Conservation (phyloP, 768 basidiomycete species). For the Scleroderma citrinum region DNA sequence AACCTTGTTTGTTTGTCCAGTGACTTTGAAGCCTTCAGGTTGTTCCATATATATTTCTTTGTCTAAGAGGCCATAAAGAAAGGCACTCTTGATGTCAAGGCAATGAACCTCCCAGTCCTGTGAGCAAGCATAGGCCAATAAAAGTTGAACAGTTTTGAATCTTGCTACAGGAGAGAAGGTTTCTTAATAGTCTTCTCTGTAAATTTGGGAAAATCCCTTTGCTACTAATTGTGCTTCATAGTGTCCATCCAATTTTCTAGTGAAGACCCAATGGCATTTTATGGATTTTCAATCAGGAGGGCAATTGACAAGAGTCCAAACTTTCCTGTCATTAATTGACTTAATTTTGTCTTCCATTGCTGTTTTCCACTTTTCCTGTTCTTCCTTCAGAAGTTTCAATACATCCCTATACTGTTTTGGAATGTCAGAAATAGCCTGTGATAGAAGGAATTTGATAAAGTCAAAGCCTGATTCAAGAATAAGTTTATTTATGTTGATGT, state of each 20-base stretch:
- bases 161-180: conserved; percentile 11
- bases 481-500: too few relatives aligned
- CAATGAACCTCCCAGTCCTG: too few relatives aligned
- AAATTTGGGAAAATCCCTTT: conserved; percentile 30
- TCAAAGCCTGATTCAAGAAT: neutral
- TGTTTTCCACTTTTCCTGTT: too few relatives aligned
- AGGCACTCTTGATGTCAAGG: too few relatives aligned
- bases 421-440: neutral
- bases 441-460: neutral
- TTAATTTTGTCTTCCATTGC: neutral
- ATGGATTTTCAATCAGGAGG: neutral
- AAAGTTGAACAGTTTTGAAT: neutral
- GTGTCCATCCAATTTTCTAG: conserved; percentile 2
- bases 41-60: too few relatives aligned
- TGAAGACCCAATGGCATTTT: neutral
- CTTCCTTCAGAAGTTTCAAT: too few relatives aligned
- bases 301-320: neutral
- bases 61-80: too few relatives aligned
- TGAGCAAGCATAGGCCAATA: neutral
- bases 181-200: conserved; percentile 27
- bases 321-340: neutral
- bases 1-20: neutral
- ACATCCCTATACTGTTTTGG: neutral
- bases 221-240: conserved; percentile 34
- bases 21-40: too few relatives aligned